These are phyloP conservation scores for Lodderomyces theae DNA, from an alignment of 1,139 yeast species.

Conservation along the genomic window DNA sequence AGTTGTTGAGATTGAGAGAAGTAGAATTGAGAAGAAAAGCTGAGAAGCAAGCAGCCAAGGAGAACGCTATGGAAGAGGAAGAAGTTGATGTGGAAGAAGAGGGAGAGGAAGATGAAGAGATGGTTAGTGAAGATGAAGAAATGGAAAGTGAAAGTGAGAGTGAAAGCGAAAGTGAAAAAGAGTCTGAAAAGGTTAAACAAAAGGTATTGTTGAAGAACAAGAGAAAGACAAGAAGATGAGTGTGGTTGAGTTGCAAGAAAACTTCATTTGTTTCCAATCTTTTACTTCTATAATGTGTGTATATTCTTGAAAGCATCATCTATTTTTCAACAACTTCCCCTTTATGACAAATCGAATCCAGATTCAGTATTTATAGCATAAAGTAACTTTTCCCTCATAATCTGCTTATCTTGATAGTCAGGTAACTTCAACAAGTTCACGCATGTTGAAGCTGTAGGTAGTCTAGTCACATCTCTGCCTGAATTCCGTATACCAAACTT, in stretches of 20 bases:
- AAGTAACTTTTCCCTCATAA: constrained; percentile 60
- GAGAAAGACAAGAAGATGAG: constrained; percentile 38
- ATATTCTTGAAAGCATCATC: constrained; percentile 3
- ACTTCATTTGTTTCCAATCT: neutral
- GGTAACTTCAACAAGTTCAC: constrained; percentile 85
- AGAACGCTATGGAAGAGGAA: constrained; percentile 47
- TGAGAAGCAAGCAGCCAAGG: constrained; percentile 66
- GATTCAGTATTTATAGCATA: constrained; percentile 80
- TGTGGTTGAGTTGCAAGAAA: neutral
- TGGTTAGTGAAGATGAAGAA: constrained; percentile 46
- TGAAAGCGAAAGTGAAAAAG: constrained; percentile 28
- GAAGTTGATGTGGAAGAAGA: constrained; percentile 40
- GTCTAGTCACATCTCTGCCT: constrained; percentile 52
- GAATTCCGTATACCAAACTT: constrained; percentile 76
- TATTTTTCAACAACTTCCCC: neutral
- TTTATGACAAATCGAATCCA: constrained; percentile 71
- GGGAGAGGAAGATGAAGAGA: constrained; percentile 30
- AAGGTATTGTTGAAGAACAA: constrained; percentile 79
- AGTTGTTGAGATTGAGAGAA: constrained; percentile 84
- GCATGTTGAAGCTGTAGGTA: constrained; percentile 94
- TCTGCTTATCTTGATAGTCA: constrained; percentile 61
- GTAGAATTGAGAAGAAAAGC: constrained; percentile 83
- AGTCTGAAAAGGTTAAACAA: constrained; percentile 51
- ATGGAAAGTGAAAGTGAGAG: constrained; percentile 31
- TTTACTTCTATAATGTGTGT: constrained; percentile 2